Percentiles rank a stretch among this genome's conserved stretches.
Evolutionary conservation across 768 basidiomycete species (phyloP).

Genomic region (Pisolithus tinctorius): DNA sequence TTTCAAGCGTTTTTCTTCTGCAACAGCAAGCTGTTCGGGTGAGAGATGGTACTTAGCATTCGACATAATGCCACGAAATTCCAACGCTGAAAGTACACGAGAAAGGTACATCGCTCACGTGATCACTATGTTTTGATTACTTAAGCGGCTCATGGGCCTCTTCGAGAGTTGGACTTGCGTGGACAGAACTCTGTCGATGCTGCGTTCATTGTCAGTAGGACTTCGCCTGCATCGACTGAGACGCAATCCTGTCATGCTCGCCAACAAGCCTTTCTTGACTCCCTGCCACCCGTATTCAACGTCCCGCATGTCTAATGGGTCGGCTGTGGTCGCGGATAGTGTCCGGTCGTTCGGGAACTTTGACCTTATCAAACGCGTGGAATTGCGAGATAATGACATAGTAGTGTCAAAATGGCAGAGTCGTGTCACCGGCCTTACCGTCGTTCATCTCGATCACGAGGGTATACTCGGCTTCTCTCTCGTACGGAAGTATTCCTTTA

Average conservation of each 20-base stretch:
- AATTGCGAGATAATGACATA: conserved; percentile 74
- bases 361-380: conserved; percentile 70
- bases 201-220: too few species aligned
- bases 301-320: conserved; percentile 20
- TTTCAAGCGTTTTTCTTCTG: conserved; percentile 35
- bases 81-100: background rate
- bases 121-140: too few species aligned
- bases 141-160: too few species aligned
- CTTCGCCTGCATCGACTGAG: too few species aligned
- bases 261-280: background rate
- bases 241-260: background rate
- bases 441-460: conserved; percentile 89
- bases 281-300: conserved; percentile 15
- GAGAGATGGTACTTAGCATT: conserved; percentile 29
- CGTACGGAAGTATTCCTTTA: background rate
- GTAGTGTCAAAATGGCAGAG: conserved; percentile 86
- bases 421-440: conserved; percentile 75
- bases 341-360: conserved; percentile 62
- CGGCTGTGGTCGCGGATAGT: conserved; percentile 9
- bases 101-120: too few species aligned
- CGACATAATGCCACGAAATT: background rate
- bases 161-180: too few species aligned
- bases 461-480: conserved; percentile 37
- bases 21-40: conserved; percentile 49
- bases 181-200: too few species aligned